These are phyloP conservation scores for Corynespora cassiicola DNA, from an alignment of 2,329 filamentous ascomycete genomes.

Conservation along the genomic window DNA sequence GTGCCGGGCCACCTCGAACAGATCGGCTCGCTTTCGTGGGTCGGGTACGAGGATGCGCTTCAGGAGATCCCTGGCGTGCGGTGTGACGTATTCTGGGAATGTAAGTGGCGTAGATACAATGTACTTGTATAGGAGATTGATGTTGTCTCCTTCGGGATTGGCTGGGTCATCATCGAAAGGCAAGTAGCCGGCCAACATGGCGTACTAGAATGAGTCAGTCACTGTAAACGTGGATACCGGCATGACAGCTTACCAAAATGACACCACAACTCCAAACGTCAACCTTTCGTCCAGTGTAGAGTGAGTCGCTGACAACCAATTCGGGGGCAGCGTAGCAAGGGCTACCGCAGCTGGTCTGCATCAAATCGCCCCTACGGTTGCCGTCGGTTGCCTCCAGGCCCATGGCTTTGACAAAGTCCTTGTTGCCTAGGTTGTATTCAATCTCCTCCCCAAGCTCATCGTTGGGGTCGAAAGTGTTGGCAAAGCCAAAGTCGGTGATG, in stretches of 20 bases:
- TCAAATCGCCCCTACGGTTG: constrained; percentile 85
- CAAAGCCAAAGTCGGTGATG: constrained; percentile 99
- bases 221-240: constrained; percentile 15
- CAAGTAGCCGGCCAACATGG: constrained; percentile 96
- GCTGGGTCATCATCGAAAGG: constrained; percentile 98
- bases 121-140: constrained; percentile 98
- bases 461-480: constrained; percentile 90
- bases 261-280: constrained; percentile 99
- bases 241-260: constrained; percentile 82
- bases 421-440: constrained; percentile 84
- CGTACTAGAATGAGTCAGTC: constrained; percentile 69
- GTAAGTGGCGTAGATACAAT: constrained; percentile 96
- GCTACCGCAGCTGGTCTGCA: constrained; percentile 98
- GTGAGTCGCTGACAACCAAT: constrained; percentile 93
- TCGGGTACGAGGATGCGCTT: constrained; percentile 94
- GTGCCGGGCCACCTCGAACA: constrained; percentile 96
- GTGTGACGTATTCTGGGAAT: constrained; percentile 98
- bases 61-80: constrained; percentile 90
- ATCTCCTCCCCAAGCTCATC: constrained; percentile 92
- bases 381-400: constrained; percentile 85
- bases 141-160: constrained; percentile 98
- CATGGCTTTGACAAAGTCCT: constrained; percentile 84
- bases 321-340: constrained; percentile 98
- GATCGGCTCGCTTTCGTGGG: constrained; percentile 89
- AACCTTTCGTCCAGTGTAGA: constrained; percentile 97